phyloP scores from a whole-genome alignment of 352 stramenopile species.

The Phytophthora colocasiae region DNA sequence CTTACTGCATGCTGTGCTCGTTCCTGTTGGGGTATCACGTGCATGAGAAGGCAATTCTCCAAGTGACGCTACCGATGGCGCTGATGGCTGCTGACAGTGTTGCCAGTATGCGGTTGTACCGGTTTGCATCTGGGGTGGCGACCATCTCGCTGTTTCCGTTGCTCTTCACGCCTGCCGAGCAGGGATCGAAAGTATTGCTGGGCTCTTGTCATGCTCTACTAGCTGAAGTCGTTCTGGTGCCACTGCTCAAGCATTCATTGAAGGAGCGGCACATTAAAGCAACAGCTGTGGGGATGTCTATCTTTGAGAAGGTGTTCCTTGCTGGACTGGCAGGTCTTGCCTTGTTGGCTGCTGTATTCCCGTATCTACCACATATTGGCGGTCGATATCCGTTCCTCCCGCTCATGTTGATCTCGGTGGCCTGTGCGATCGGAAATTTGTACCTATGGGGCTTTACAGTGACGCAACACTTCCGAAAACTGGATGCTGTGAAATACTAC shows the following conservation, averaged over 20 bases:
- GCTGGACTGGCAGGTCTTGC: constrained; percentile 43
- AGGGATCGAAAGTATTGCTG: constrained; percentile 80
- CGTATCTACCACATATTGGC: constrained; percentile 56
- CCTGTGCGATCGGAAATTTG: constrained; percentile 74
- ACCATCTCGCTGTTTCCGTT: constrained; percentile 87
- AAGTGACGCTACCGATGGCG: constrained; percentile 76
- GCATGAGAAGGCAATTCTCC: constrained; percentile 99
- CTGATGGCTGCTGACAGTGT: constrained; percentile 81
- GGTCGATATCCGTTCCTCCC: constrained; percentile 74
- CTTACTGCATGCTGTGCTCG: constrained; percentile 93
- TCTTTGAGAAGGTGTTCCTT: constrained; percentile 67
- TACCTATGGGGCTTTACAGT: constrained; percentile 79
- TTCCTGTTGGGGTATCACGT: constrained; percentile 99
- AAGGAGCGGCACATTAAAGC: constrained; percentile 76
- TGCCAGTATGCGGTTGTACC: constrained; percentile 85
- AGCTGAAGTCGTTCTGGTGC: constrained; percentile 67
- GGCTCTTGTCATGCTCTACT: constrained; percentile 65
- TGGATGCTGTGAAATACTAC: constrained; percentile 76
- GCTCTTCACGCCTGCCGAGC: constrained; percentile 83
- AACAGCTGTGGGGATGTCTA: constrained; percentile 60
- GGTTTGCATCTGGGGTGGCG: constrained; percentile 70
- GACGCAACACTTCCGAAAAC: constrained; percentile 71
- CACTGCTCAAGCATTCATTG: constrained; percentile 74
- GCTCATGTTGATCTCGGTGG: constrained; percentile 82
- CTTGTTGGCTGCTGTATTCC: constrained; percentile 55